Evolutionary conservation across 2,329 filamentous ascomycete species (phyloP).

Genomic region (Microdochium paspali): DNA sequence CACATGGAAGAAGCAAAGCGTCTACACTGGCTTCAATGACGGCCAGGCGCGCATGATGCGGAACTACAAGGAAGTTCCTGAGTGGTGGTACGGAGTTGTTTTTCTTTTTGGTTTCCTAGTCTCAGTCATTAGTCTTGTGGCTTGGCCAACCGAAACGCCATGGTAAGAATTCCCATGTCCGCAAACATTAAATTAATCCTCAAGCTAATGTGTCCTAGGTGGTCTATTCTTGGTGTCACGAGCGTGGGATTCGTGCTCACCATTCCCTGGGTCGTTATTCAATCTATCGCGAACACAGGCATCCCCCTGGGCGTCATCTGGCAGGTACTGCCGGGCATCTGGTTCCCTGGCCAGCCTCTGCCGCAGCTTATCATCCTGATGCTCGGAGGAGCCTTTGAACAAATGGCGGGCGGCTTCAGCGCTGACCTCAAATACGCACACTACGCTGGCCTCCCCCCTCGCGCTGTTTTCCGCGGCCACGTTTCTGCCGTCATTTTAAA

Average conservation of each 20-base stretch:
- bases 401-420: slow-evolving; percentile 12
- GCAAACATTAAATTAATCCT: background rate
- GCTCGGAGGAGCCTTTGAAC: slow-evolving; percentile 15
- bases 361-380: slow-evolving; percentile 16
- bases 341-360: slow-evolving; percentile 14
- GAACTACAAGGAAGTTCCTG: slow-evolving; percentile 29
- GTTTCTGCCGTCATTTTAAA: slow-evolving; percentile 9
- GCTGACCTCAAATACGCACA: slow-evolving; percentile 23
- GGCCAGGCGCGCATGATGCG: slow-evolving; percentile 30
- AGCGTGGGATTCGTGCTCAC: slow-evolving; percentile 34
- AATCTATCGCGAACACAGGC: slow-evolving; percentile 37
- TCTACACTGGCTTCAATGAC: slow-evolving; percentile 26
- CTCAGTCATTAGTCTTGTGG: slow-evolving; percentile 26
- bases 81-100: slow-evolving; percentile 34
- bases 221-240: slow-evolving; percentile 37
- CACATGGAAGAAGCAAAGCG: slow-evolving; percentile 2
- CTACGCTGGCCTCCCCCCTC: slow-evolving; percentile 22
- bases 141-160: slow-evolving; percentile 30
- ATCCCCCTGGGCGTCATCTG: slow-evolving; percentile 40
- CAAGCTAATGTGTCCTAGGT: background rate
- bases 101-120: slow-evolving; percentile 28
- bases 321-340: slow-evolving; percentile 29
- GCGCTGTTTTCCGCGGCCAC: slow-evolving; percentile 22
- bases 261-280: slow-evolving; percentile 34
- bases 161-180: slow-evolving; percentile 24